Evolutionary conservation across 352 stramenopile genomes (phyloP), one percentile per base, ranked within the genome.

Genomic region (Phytophthora sansomeana): DNA sequence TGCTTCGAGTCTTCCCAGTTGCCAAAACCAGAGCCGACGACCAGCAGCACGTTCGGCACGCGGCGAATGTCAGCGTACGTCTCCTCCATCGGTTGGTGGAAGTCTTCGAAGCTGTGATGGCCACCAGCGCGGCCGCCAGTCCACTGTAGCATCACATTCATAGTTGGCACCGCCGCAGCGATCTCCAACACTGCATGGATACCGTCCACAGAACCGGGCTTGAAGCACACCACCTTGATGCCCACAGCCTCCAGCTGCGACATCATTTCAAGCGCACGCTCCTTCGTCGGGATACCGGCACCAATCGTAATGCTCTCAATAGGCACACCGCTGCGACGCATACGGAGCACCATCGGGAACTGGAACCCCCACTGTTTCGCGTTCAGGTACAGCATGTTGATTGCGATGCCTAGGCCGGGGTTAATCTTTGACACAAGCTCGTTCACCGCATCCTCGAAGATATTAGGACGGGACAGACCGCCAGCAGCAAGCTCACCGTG

Each of bases 361-460:
- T 96, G 90, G 72, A 97, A 96, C 0, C 77, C 86, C 90, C 88
- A 96, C 65, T 95, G 88, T 72, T 93, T 92, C 17, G 84, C 77
- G 71, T 96, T 97, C 36, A 97, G 47, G 65, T 95, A 96, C n/a
- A 97, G 62, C 89, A 97, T 91, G 75, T 96, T 95, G 58, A 96
- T 90, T 26, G 80, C 70, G 47, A 97, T 85, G 21, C 85, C 89
- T 21, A 81, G 63, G 16, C 88, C 90, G 8, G 88, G 85, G 21
- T 83, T 81, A 47, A 95, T 74, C 76, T 92, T 93, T 28, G 63
- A 77, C 7, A 91, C 78, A 11, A 96, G 76, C 47, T 92, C 75
- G 14, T 67, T 70, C 56, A 97, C 78, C 11, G 73, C 77, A 10
- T 61, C 44, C 46, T 93, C 82, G 53, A 97, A 97, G 54, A 93